Base-by-base conservation (phyloP, 805 yeast species). In the Kazachstania taianensis region DNA sequence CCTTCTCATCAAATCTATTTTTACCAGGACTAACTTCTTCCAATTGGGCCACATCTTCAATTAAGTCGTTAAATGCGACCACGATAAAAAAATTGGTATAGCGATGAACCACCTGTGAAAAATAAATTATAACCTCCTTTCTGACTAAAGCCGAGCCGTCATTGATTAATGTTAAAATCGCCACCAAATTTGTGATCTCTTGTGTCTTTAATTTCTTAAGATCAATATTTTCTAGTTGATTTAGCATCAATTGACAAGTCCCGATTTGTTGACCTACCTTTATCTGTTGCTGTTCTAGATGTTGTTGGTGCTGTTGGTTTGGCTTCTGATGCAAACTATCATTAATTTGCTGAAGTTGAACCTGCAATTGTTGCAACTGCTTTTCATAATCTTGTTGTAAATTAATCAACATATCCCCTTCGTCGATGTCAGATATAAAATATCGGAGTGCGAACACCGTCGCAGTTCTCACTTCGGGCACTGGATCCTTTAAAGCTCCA, bases 381-480 rank as follows among this genome's bases (percentile, higher is more conserved):
- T 52, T 55, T 34, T 55, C 60, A 35, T 46, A 46, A 34, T 59
- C 62, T 32, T 57, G 59, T 33, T 57, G 57, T 32, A 53, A 36
- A 24, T 47, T 48, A n/a, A 49, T 34, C 40, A 56, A 45, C 5
- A 42, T 36, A 12, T 65, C 72, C 2, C 61, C 57, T 22, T 58
- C 67, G 14, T 51, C 53, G 5, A 55, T 53, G 23, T 67, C 74
- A 4, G 78, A 73, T 24, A 81, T 57, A 50, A 78, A 84, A 26
- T 77, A 72, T 4, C 85, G 73, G 33, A 89, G 62, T 0, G 94
- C 81, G 23, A 76, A 63, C 9, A 92, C 62, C 4, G 84, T 73
- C 0, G 96, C 83, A 0, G 96, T 81, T 38, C 97, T 67, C 1
- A 92, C 94, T 56, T 92, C 98, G 0, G 97, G 96, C 32, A 89